Evolutionary conservation across 148 eudicot species (phyloP).

Genomic region (Salicornia ramosissima): DNA sequence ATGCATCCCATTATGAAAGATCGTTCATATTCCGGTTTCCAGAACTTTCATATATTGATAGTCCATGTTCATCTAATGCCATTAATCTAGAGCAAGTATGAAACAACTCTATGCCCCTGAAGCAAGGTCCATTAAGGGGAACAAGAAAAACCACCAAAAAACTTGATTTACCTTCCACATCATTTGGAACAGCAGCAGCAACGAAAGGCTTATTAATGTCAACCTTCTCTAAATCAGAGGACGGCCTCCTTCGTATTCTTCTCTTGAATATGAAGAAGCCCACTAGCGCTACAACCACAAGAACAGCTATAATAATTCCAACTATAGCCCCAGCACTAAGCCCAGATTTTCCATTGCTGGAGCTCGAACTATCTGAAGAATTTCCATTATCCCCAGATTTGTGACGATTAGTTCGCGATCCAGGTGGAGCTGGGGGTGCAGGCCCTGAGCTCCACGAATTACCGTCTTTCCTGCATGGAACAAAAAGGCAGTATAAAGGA

Average conservation of each 20-base stretch:
- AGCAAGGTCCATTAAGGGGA: conserved; percentile 9
- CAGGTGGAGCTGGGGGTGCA: conserved; percentile 96
- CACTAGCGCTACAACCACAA: conserved; percentile 61
- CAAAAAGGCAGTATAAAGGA: conserved; percentile 6
- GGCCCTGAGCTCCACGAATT: conserved; percentile 77
- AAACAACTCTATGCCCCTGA: not conserved
- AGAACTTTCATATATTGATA: not conserved
- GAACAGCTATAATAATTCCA: conserved; percentile 68
- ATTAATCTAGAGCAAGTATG: not conserved
- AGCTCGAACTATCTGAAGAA: conserved; percentile 34
- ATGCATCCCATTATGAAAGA: too few relatives aligned
- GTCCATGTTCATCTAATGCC: not conserved
- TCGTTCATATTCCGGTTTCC: not conserved
- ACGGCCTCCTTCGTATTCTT: conserved; percentile 58
- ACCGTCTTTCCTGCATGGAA: conserved; percentile 54
- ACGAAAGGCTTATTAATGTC: conserved; percentile 34
- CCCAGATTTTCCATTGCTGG: conserved; percentile 59
- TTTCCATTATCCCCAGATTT: conserved; percentile 34
- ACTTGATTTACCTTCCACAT: conserved; percentile 43
- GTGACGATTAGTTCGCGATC: conserved; percentile 49
- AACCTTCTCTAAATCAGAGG: conserved; percentile 68
- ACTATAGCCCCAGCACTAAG: conserved; percentile 73
- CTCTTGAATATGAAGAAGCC: conserved; percentile 70
- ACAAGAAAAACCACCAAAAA: not conserved
- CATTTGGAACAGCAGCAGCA: conserved; percentile 24